Base-by-base conservation (phyloP, 108 stramenopile genomes). In the Skeletonema potamos region DNA sequence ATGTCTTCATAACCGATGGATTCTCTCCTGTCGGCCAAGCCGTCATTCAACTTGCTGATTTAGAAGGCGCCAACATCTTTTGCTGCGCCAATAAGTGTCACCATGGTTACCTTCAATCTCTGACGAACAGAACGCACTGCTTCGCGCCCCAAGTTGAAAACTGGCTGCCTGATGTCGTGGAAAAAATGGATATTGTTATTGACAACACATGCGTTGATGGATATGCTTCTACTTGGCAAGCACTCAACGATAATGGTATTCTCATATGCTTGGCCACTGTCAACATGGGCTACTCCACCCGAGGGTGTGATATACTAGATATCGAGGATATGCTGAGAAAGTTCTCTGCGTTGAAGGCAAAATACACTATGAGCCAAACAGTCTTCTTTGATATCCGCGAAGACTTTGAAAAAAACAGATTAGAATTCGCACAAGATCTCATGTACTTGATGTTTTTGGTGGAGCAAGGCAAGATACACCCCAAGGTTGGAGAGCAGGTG, bases 1-100 rank as follows among this genome's bases (percentile, higher is more conserved):
- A 79, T 30, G 85, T 93, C 12, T 68, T 93, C n/a, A 67, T 93
- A 33, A 66, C 86, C 48, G 87, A 87, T 59, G 92, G 86, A 5
- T 79, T 80, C 46, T 79, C 87, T 48, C 54, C 74, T n/a, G 43
- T 88, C 27, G 86, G 90, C 20, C 82, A 81, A 46, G 92, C 92
- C 29, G 13, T 86, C 18, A 84, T 88, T 33, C 78, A 83, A 55
- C 67, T 91, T 11, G 83, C 86, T 13, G 57, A 54, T n/a, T 78
- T 78, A 58, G 88, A 76, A 36, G 89, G 88, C 27, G 89, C 86
- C 22, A 67, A 72, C n/a, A 62, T 74, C 27, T 83, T 83, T 28
- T 89, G 85, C 64, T 84, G 82, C 34, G 74, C 88, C 27, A 79
- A 78, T 1, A 60, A 79, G 18, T 67, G 72, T 2, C 68, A 84